Base-by-base conservation (phyloP, 2,329 filamentous ascomycete genomes). In the Penicillium palitans region DNA sequence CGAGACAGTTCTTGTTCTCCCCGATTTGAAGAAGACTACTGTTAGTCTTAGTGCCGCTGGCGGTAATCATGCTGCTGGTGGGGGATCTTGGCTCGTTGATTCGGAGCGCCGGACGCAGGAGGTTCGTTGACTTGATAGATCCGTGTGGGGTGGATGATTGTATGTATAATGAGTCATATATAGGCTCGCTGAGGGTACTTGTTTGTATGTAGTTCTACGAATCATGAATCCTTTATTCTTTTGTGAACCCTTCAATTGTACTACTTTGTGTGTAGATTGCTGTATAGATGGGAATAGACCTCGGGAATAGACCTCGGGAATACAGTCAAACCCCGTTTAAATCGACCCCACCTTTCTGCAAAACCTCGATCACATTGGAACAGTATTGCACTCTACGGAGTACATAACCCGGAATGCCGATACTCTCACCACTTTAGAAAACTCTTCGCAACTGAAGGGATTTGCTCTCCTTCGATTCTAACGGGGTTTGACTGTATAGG, bases 1-100 rank as follows among this genome's bases (percentile, higher is more conserved):
- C 0, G 89, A 95, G 78, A 88, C 86, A 40, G 83, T 97, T 1
- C 77, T 88, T 50, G 90, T 96, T 2, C 82, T 92, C 24, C 83
- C 86, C 15, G 87, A 93, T 76, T 79, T 90, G 55, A 81, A 78
- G 61, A 86, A 84, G 64, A 90, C 91, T 33, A 96, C 90, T 1
- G 81, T 93, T 25, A 90, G 86, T 63, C 72, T 91, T 29, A 88
- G 90, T 71, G 81, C 86, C 1, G 87, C 87, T 60, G 87, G 87
- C 0, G 83, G 83, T 21, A 64, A 61, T 8, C 51, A 53, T 37
- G 51, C 51, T 46, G 60, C 68, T 19, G 69, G 69, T 24, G 87
- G 86, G 1, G 86, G 87, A 0, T 87, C 87, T 25, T 79, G 90
- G 76, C 79, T 91, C 27, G 72, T 90, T 25, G 87, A 88, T 66